Evolutionary conservation across 257 asterid genomes (phyloP).

Genomic region (Solanum medicagineum): DNA sequence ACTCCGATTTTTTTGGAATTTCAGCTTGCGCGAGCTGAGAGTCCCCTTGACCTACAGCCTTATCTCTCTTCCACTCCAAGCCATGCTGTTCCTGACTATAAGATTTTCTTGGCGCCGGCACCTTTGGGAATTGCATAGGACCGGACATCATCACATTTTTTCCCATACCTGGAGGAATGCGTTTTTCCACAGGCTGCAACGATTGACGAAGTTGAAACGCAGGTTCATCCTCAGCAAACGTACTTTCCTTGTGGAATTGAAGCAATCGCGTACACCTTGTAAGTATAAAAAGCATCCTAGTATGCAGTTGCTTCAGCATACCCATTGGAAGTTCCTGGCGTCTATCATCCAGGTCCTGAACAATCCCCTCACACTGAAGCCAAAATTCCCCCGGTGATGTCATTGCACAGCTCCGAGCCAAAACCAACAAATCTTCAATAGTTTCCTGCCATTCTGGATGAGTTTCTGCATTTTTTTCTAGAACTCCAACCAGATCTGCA

Average conservation of each 20-base stretch:
- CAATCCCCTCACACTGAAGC: constrained; percentile 99
- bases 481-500: constrained; percentile 81
- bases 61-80: constrained; percentile 59
- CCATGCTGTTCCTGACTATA: constrained; percentile 85
- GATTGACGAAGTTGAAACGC: constrained; percentile 73
- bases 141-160: constrained; percentile 30
- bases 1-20: constrained; percentile 26
- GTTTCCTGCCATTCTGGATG: constrained; percentile 98
- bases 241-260: constrained; percentile 96
- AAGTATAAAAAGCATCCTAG: constrained; percentile 97
- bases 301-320: constrained; percentile 83
- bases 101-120: constrained; percentile 48
- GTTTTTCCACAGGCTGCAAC: constrained; percentile 64
- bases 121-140: constrained; percentile 34
- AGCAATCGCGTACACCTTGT: constrained; percentile 92
- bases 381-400: constrained; percentile 91
- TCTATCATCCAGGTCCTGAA: constrained; percentile 91
- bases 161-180: constrained; percentile 24
- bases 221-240: constrained; percentile 79
- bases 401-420: constrained; percentile 96
- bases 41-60: constrained; percentile 24
- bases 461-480: constrained; percentile 82
- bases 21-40: constrained; percentile 33
- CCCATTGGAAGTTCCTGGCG: constrained; percentile 99
- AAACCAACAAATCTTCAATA: constrained; percentile 83